Evolutionary conservation across 192 early-diverging fungal genomes (phyloP), one percentile per base, ranked within the genome.

Genomic region (Lobosporangium transversale): DNA sequence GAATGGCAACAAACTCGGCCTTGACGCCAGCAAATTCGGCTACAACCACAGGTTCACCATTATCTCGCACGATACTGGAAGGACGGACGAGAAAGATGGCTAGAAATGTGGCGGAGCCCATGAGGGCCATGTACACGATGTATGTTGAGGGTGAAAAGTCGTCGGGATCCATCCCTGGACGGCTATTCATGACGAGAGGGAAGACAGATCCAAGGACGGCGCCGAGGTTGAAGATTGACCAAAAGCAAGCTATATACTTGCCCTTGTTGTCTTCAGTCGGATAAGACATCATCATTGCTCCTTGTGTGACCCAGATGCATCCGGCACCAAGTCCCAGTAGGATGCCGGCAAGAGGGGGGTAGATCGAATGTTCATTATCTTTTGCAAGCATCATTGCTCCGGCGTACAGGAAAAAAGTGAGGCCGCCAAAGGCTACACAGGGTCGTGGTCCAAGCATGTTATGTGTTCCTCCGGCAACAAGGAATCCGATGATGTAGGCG

Each of bases 211-310:
- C 94, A 23, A 96, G 57, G 67, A 92, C 87, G 51, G 90, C 94
- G 62, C 94, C 94, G 62, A 90, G 68, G 64, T 84, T 84, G 84
- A 94, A 96, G 64, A 95, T 90, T 56, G 89, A 83, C 94, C 94
- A 96, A 86, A 96, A 96, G 27, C 88, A 79, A 31, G 89, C 86
- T 47, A 96, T 93, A 71, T 88, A 93, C 56, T 83, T 87, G 33
- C 92, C 94, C 79, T 94, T 94, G 51, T 91, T 85, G 31, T 87
- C 78, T 68, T 95, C 94, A 11, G 81, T 81, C 42, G 94, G 93
- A 78, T 96, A 95, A 44, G 94, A 91, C 70, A 93, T 85, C 90
- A 94, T 92, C 69, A 96, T 93, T 70, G 90, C 88, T 35, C 93
- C 89, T 64, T 93, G 91, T 23, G 91, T 90, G n/a, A 91, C 89